These are phyloP conservation scores for Xylaria sp. DNA, from an alignment of 2,329 filamentous ascomycete species.

Conservation along the genomic window DNA sequence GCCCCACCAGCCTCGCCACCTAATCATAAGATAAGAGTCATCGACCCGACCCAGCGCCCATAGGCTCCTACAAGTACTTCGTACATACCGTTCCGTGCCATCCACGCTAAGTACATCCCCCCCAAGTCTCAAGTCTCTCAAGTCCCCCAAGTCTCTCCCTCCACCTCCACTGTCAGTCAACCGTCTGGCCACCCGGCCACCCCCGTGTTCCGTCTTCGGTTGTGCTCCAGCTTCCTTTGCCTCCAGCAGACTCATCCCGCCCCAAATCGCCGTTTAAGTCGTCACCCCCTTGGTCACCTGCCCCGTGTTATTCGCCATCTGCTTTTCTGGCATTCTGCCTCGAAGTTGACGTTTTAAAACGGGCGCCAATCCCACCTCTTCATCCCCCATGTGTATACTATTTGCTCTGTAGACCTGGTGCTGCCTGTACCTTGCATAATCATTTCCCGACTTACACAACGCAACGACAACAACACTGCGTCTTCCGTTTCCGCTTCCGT, in stretches of 20 bases:
- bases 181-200: slow-evolving; percentile 26
- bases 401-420: slow-evolving; percentile 26
- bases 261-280: slow-evolving; percentile 10
- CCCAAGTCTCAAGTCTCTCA: not conserved
- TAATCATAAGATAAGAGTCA: slow-evolving; percentile 33
- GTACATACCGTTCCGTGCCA: not conserved
- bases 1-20: slow-evolving; percentile 33
- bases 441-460: slow-evolving; percentile 10
- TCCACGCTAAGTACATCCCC: slow-evolving; percentile 16
- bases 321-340: slow-evolving; percentile 18
- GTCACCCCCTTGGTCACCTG: slow-evolving; percentile 18
- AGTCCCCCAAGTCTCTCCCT: not conserved
- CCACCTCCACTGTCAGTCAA: slow-evolving; percentile 19
- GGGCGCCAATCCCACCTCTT: slow-evolving; percentile 19
- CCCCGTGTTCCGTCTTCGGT: slow-evolving; percentile 23
- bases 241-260: slow-evolving; percentile 24
- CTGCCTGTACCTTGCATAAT: slow-evolving; percentile 34
- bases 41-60: slow-evolving; percentile 27
- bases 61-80: slow-evolving; percentile 18
- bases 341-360: slow-evolving; percentile 25
- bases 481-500: too few species aligned
- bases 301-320: slow-evolving; percentile 20
- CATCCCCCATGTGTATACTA: slow-evolving; percentile 21
- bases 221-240: slow-evolving; percentile 16
- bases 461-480: not conserved